Percentiles rank a stretch among this genome's conserved stretches.
phyloP scores from a whole-genome alignment of 345 rosid genomes.

The Populus simonii region DNA sequence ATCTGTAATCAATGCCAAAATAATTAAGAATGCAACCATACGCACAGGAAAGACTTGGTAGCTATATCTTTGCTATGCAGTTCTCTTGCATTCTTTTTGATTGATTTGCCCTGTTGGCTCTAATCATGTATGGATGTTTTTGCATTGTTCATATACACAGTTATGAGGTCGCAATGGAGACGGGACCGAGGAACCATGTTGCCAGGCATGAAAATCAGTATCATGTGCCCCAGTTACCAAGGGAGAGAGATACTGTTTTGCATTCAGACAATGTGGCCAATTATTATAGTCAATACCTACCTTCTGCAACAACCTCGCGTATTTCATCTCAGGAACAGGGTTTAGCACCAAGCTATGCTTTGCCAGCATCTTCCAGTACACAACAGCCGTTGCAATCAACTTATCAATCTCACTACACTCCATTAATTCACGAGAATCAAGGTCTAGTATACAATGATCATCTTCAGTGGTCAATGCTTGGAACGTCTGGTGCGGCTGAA shows the following conservation, averaged over 20 bases:
- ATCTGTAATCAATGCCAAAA: no score
- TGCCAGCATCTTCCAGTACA: not conserved
- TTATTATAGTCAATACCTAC: slow-evolving; percentile 3
- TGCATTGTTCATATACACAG: not conserved
- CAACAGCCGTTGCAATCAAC: not conserved
- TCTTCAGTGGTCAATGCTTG: not conserved
- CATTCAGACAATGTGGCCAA: not conserved
- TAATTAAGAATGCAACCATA: no score
- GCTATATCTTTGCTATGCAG: no score
- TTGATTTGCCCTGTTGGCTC: not conserved
- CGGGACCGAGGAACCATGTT: not conserved
- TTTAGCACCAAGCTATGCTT: not conserved
- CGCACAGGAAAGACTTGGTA: no score
- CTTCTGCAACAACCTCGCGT: not conserved
- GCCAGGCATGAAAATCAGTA: not conserved
- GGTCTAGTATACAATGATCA: not conserved
- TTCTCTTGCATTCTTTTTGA: not conserved
- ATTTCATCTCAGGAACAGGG: not conserved
- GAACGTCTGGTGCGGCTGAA: not conserved
- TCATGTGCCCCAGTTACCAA: not conserved
- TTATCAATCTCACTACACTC: not conserved
- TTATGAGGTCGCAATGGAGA: not conserved
- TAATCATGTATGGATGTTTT: not conserved
- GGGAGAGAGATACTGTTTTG: not conserved
- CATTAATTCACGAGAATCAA: not conserved